A percentile compares a stretch with the other conserved stretches of the same genome.
Evolutionary conservation across 192 early-diverging fungal species (phyloP).

Genomic region (Neocallimastix lanati): DNA sequence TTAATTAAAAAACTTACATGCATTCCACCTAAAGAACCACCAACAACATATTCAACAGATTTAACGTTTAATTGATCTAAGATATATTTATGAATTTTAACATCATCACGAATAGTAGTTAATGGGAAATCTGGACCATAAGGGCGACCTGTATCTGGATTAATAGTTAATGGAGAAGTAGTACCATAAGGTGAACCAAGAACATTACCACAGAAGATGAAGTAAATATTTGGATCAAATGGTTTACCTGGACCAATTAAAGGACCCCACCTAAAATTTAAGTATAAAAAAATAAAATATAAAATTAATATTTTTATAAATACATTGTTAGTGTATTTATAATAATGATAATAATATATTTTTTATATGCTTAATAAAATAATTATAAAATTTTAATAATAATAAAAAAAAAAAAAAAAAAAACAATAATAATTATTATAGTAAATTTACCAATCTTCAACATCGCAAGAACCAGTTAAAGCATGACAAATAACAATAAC

Average conservation of each 20-base stretch:
- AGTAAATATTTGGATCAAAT: slow-evolving; percentile 82
- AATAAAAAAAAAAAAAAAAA: too few relatives aligned
- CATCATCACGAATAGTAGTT: slow-evolving; percentile 76
- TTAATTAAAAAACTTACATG: too few relatives aligned
- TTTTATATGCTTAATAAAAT: too few relatives aligned
- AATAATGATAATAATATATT: too few relatives aligned
- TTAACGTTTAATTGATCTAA: slow-evolving; percentile 71
- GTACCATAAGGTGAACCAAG: slow-evolving; percentile 93
- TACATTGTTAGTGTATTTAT: too few relatives aligned
- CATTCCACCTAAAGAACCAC: slow-evolving; percentile 98
- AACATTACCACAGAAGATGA: slow-evolving; percentile 91
- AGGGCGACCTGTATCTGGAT: background rate
- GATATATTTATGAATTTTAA: slow-evolving; percentile 63
- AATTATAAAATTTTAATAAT: too few relatives aligned
- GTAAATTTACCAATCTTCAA: slow-evolving; percentile 95
- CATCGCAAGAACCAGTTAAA: slow-evolving; percentile 83
- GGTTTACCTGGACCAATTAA: slow-evolving; percentile 70
- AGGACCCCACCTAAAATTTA: slow-evolving; percentile 97
- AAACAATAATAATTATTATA: too few relatives aligned
- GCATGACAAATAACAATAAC: slow-evolving; percentile 98
- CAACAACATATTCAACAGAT: slow-evolving; percentile 74
- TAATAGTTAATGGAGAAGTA: slow-evolving; percentile 8
- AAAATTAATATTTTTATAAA: too few relatives aligned
- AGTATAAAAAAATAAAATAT: too few relatives aligned
- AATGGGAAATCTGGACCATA: slow-evolving; percentile 91